Conservation (phyloP, 176 grass and related monocot genomes). For the Canna indica region DNA sequence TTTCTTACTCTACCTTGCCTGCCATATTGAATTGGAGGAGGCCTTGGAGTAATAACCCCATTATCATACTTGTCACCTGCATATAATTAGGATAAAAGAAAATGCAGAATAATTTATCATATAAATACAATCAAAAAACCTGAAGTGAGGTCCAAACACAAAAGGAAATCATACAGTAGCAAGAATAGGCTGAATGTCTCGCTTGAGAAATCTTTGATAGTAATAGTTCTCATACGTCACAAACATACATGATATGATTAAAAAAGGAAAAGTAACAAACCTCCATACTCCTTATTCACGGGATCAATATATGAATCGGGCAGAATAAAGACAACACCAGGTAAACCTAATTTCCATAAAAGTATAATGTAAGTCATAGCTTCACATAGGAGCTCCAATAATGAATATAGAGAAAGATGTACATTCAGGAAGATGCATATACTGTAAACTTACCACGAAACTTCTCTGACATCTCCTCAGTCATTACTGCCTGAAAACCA, state of each 20-base stretch:
- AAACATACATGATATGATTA: background rate
- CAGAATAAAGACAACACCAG: slow-evolving; percentile 91
- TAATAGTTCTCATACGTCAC: no score
- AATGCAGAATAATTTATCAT: background rate
- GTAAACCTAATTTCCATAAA: slow-evolving; percentile 54
- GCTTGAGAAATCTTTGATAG: no score
- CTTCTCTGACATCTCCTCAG: slow-evolving; percentile 93
- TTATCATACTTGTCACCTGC: slow-evolving; percentile 93
- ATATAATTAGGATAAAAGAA: slow-evolving; percentile 8
- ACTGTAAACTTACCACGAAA: slow-evolving; percentile 44
- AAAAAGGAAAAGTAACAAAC: slow-evolving; percentile 32
- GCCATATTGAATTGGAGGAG: slow-evolving; percentile 66
- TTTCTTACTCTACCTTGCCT: slow-evolving; percentile 40
- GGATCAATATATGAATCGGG: slow-evolving; percentile 91
- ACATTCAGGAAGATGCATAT: background rate
- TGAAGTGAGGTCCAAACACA: background rate
- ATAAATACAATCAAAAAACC: background rate
- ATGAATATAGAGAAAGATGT: no score
- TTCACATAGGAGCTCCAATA: background rate
- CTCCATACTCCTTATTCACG: slow-evolving; percentile 94
- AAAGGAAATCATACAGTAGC: no score
- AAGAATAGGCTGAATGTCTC: no score
- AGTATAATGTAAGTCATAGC: slow-evolving; percentile 14
- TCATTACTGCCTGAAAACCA: slow-evolving; percentile 88
- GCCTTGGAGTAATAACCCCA: slow-evolving; percentile 68